A percentile compares a stretch with the other conserved stretches of the same genome.
Conservation (phyloP, 257 asterid species). For the Ajuga chamaepitys region DNA sequence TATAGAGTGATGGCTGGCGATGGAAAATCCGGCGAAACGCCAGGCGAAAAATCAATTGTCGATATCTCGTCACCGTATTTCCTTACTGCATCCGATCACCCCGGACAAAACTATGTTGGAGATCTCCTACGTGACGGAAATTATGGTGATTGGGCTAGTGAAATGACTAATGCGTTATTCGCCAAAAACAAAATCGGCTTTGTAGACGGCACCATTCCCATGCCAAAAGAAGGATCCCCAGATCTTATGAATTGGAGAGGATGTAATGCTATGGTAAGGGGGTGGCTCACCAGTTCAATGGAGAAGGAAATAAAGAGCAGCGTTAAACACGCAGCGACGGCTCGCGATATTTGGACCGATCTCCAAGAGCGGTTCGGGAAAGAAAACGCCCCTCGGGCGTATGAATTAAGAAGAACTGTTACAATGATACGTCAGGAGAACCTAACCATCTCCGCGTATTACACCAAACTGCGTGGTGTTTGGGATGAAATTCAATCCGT, state of each 20-base stretch:
- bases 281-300: too few species aligned
- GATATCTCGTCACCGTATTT: neutral
- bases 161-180: too few species aligned
- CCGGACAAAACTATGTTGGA: neutral
- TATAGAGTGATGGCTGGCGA: neutral
- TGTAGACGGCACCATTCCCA: too few species aligned
- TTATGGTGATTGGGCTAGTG: too few species aligned
- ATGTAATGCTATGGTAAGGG: too few species aligned
- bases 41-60: neutral
- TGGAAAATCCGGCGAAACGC: too few species aligned
- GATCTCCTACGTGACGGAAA: too few species aligned
- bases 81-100: neutral
- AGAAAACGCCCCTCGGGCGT: neutral
- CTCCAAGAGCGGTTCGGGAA: neutral
- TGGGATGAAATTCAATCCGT: too few species aligned
- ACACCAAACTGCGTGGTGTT: neutral
- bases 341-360: neutral
- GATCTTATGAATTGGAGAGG: too few species aligned
- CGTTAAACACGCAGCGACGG: neutral
- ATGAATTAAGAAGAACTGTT: neutral
- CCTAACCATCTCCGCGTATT: neutral
- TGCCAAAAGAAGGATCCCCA: too few species aligned
- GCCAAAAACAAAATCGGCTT: too few species aligned
- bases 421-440: neutral
- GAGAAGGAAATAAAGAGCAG: neutral